Evolutionary conservation across 345 rosid genomes (phyloP), one percentile per base, ranked within the genome.

Genomic region (Arabis hirsuta): DNA sequence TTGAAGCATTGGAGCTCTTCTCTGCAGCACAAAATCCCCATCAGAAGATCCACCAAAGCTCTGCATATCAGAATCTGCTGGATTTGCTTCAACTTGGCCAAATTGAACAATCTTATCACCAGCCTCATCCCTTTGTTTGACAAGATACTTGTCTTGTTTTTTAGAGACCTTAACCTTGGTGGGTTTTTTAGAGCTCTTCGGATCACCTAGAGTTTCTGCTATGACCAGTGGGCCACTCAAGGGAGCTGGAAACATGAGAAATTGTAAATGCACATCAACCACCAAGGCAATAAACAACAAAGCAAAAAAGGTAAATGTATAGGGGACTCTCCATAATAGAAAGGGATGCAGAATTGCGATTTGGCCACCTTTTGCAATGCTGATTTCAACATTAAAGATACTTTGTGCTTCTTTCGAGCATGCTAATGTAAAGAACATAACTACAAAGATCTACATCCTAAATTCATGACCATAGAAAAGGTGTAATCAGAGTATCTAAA

Each of bases 161-260:
- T 84, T 80, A 11, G 74, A 82, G 69, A 88, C 98, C 96, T 92
- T 88, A 56, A 82, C 84, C 85, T 90, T 96, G 69, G 81, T 34
- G 45, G 83, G 60, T 34, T 82, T 92, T 50, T 84, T 87, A 31
- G 96, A 79, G 77, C 81, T 76, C 83, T 86, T 92, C 62, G 67
- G 78, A 56, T 82, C 78, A 72, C 92, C 82, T 69, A 90, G 80
- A 56, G 94, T 69, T 78, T 96, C 99, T 3, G 99, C 97, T 66
- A 87, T 83, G 60, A 90, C 97, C 77, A 96, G 68, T 24, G 99
- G 99, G 55, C 99, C 99, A 74, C 95, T 92, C 81, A 90, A 83
- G 69, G 95, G 96, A 82, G 99, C 99, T 96, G 87, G 47, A 66
- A 62, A 62, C 68, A 72, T 52, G 16, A 69, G 31, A 80, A 62